phyloP scores from a whole-genome alignment of 73 alveolate genomes.

The Paramecium pentaurelia region DNA sequence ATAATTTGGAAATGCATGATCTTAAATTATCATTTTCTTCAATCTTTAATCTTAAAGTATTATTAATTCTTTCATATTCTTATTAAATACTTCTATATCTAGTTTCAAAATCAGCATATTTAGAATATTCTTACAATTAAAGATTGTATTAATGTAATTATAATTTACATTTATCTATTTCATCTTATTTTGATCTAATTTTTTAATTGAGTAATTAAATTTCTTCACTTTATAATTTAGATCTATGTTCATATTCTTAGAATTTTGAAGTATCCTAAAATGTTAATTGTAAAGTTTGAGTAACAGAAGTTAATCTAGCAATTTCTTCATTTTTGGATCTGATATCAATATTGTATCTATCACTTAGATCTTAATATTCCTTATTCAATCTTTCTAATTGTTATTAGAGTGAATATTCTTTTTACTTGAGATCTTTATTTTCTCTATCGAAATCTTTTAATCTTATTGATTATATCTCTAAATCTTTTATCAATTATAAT shows the following conservation, averaged over 20 bases:
- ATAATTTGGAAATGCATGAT: constrained; percentile 11
- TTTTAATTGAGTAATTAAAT: neutral
- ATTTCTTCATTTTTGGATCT: constrained; percentile 28
- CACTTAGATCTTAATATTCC: neutral
- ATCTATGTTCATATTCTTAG: constrained; percentile 19
- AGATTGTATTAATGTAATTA: neutral
- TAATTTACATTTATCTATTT: neutral
- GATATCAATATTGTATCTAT: neutral
- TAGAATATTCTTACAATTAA: constrained; percentile 1
- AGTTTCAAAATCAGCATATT: neutral
- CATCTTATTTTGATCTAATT: constrained; percentile 31
- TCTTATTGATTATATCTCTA: neutral
- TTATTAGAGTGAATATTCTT: neutral
- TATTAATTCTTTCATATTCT: constrained; percentile 23
- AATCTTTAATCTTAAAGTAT: neutral
- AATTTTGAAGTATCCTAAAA: constrained; percentile 20
- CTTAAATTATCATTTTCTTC: constrained; percentile 51
- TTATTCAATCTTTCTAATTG: neutral
- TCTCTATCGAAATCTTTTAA: neutral
- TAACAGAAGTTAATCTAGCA: neutral
- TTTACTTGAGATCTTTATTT: neutral
- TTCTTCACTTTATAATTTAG: constrained; percentile 12
- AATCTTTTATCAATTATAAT: neutral
- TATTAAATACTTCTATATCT: neutral
- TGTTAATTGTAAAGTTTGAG: constrained; percentile 17